phyloP scores from a whole-genome alignment of 495 filamentous ascomycete species.

The Aspergillus haitiensis region DNA sequence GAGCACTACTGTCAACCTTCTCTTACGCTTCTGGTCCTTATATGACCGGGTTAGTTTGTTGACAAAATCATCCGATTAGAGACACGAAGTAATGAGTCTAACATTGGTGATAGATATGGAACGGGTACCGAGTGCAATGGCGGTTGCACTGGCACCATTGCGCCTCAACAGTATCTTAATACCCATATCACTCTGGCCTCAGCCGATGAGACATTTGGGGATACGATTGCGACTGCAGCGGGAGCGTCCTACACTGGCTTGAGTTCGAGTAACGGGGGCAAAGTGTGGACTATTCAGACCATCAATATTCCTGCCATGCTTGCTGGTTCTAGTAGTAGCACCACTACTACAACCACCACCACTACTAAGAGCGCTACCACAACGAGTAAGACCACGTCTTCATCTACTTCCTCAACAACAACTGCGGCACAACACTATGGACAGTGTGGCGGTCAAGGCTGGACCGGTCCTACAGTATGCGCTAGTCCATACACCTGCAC shows the following conservation, averaged over 20 bases:
- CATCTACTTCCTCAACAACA: too few species aligned
- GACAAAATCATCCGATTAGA: not conserved
- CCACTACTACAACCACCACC: too few species aligned
- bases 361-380: too few species aligned
- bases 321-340: not conserved
- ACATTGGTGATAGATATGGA: slow-evolving; percentile 28
- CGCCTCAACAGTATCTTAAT: slow-evolving; percentile 36
- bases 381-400: too few species aligned
- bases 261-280: slow-evolving; percentile 32
- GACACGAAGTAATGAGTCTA: not conserved
- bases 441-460: too few species aligned
- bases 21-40: slow-evolving; percentile 34
- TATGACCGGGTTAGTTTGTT: slow-evolving; percentile 35
- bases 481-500: too few species aligned
- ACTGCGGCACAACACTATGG: too few species aligned
- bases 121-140: slow-evolving; percentile 40
- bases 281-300: slow-evolving; percentile 36
- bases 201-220: slow-evolving; percentile 35
- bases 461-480: too few species aligned
- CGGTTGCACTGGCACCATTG: slow-evolving; percentile 37
- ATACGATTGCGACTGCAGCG: slow-evolving; percentile 33
- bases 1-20: slow-evolving; percentile 33
- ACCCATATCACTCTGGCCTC: slow-evolving; percentile 37
- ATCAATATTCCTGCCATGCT: slow-evolving; percentile 39
- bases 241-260: slow-evolving; percentile 34